Evolutionary conservation across 495 filamentous ascomycete species (phyloP).

Genomic region (Penicillium chermesinum): DNA sequence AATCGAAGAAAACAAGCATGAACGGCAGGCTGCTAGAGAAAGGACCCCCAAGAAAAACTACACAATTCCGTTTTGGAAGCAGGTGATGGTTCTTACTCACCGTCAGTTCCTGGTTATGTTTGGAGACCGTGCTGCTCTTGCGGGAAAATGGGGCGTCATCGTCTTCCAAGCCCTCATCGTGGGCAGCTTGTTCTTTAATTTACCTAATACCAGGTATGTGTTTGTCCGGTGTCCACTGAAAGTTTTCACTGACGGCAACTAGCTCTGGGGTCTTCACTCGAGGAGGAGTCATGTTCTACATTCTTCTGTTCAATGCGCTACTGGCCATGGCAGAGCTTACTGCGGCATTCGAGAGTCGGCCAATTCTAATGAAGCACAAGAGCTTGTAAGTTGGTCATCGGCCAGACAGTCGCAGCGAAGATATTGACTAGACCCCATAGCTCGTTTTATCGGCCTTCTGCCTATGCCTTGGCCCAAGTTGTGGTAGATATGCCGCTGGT

Average conservation of each 20-base stretch:
- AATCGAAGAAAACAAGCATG: conserved; percentile 38
- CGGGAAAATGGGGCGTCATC: conserved; percentile 53
- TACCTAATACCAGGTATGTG: conserved; percentile 50
- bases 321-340: conserved; percentile 74
- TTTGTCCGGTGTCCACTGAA: not conserved
- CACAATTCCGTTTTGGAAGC: conserved; percentile 60
- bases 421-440: conserved; percentile 11
- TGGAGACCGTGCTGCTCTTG: conserved; percentile 51
- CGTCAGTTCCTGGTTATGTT: conserved; percentile 63
- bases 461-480: conserved; percentile 72
- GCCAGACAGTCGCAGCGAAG: too few relatives aligned
- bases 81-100: conserved; percentile 62
- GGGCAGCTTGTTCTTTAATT: conserved; percentile 70
- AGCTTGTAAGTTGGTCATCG: conserved; percentile 56
- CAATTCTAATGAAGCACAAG: conserved; percentile 78
- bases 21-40: conserved; percentile 41
- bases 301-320: conserved; percentile 75
- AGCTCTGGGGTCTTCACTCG: conserved; percentile 44
- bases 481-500: conserved; percentile 71
- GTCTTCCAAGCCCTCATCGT: conserved; percentile 71
- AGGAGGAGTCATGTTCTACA: conserved; percentile 64
- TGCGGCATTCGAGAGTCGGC: conserved; percentile 61
- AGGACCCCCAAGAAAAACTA: conserved; percentile 54
- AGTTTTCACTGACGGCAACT: not conserved
- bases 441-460: conserved; percentile 77